Evolutionary conservation across 352 stramenopile genomes (phyloP).

Genomic region (Globisporangium paddicum): DNA sequence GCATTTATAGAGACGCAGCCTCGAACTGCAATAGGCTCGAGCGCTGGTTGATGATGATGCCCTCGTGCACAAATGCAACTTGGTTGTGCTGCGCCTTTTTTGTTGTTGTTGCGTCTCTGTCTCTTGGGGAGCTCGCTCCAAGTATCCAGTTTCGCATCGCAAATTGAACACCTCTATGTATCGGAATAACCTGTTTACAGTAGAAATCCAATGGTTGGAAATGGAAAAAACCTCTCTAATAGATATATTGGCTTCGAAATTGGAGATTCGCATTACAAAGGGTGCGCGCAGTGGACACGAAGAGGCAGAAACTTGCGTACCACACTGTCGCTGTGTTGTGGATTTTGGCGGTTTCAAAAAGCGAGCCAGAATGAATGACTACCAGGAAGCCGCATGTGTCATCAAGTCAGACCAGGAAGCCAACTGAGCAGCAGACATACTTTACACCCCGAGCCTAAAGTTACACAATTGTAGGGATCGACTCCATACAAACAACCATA

Average conservation of each 20-base stretch:
- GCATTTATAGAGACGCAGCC: conserved; percentile 4
- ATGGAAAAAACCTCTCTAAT: no score
- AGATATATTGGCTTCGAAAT: no score
- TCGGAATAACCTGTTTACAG: not conserved
- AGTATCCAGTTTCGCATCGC: not conserved
- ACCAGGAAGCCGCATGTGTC: no score
- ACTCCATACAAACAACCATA: no score
- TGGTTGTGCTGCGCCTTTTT: not conserved
- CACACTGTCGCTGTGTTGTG: not conserved
- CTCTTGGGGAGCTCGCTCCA: conserved; percentile 4
- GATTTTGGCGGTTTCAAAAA: conserved; percentile 2
- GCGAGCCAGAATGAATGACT: no score
- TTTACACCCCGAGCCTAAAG: no score
- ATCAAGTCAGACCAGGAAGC: no score
- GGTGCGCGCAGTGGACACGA: not conserved
- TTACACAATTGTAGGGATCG: no score
- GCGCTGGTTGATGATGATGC: conserved; percentile 2
- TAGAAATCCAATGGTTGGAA: no score
- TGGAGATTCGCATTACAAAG: not conserved
- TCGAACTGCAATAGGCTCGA: not conserved
- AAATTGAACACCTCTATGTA: not conserved
- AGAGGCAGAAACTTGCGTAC: conserved; percentile 2
- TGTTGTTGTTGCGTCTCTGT: not conserved
- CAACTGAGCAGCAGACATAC: no score
- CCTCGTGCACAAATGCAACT: not conserved